Percentiles rank a stretch among this genome's conserved stretches.
phyloP scores from a whole-genome alignment of 148 eudicot species.

The Gaultheria prostrata region DNA sequence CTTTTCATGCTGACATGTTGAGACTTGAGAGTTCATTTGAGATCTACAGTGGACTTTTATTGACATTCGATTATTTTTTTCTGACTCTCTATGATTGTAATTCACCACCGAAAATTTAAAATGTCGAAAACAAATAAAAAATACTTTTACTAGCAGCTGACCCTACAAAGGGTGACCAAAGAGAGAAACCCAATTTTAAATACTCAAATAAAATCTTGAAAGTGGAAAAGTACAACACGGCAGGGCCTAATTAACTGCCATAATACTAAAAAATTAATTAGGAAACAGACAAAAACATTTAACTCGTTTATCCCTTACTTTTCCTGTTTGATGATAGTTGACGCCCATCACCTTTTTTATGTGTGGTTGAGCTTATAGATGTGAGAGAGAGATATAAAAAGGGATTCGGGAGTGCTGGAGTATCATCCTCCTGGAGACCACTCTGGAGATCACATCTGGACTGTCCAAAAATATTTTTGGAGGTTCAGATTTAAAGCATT shows the following conservation, averaged over 20 bases:
- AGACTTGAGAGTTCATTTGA: background rate
- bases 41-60: background rate
- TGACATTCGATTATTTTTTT: too few relatives aligned
- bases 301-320: background rate
- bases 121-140: background rate
- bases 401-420: too few relatives aligned
- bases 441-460: too few relatives aligned
- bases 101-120: background rate
- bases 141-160: too few relatives aligned
- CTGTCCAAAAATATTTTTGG: too few relatives aligned
- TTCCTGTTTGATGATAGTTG: background rate
- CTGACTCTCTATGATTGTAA: background rate
- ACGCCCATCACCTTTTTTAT: background rate
- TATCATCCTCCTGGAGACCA: too few relatives aligned
- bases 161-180: background rate
- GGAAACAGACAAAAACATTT: background rate
- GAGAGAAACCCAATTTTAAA: background rate
- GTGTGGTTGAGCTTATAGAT: background rate
- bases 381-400: background rate
- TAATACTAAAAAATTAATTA: background rate
- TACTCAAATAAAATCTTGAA: background rate
- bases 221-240: background rate
- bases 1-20: background rate
- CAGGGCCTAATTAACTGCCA: background rate
- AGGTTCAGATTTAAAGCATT: too few relatives aligned